Evolutionary conservation across 768 basidiomycete species (phyloP), one percentile per base, ranked within the genome.

Genomic region (Termitomyces sp.): DNA sequence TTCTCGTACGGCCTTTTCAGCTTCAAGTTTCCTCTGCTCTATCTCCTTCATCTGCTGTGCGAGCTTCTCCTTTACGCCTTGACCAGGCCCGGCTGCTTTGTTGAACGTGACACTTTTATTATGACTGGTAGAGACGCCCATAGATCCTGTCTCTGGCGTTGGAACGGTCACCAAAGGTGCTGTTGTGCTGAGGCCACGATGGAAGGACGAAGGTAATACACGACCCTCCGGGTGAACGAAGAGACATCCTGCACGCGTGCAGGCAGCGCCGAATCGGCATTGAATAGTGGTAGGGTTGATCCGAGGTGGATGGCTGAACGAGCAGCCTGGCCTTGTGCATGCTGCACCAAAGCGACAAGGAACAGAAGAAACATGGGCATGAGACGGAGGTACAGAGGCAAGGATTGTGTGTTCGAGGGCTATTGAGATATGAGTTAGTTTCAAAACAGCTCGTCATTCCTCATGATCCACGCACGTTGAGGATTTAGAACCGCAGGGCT

Each of bases 141-240:
- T 87, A 19, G 84, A 80, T 19, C 87, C 89, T 2, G 86, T 73
- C 69, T 84, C 86, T 7, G 88, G 87, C 0, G 77, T 79, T 5
- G 75, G 68, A 0, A 90, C 82, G 52, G 66, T 87, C 40, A 88
- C 84, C 60, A 89, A 62, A 7, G 87, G 85, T 0, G 82, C 80
- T 27, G 72, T 77, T 4, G 81, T 75, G 16, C 83, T 78, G 27
- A 93, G 70, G 0, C 91, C 90, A 21, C 90, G 86, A 66, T 93
- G 89, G 80, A 94, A 94, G 12, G 85, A 75, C 3, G 84, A 77
- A 3, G 92, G 91, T 8, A 92, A 77, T 23, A 90, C 88, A 12
- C 92, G 87, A 10, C 89, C 89, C 56, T 90, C 85, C 0, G 96
- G 96, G 68, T 99, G 96, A 60, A 90, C 85, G 79, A 89, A 99